Evolutionary conservation across 2,329 filamentous ascomycete species (phyloP), one percentile per base, ranked within the genome.

Genomic region (Aspergillus sp.): DNA sequence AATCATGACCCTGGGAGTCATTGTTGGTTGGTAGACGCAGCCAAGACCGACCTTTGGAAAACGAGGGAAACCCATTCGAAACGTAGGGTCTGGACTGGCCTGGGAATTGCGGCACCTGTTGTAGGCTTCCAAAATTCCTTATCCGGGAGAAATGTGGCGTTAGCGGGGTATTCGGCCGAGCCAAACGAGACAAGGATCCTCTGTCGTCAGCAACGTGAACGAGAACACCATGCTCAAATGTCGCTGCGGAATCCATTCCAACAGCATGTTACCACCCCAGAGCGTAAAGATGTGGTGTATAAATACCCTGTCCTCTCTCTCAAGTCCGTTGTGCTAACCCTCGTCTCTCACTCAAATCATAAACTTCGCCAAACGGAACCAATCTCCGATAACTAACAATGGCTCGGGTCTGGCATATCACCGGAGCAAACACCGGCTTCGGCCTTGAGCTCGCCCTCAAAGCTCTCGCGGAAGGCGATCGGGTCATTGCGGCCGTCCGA

Each of bases 361-460:
- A 22, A 25, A 25, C 22, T 30, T n/a, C 50, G 4, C 9, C 17
- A n/a, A 45, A 25, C 23, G 30, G 15, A 5, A 46, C 23, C 9
- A 54, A 41, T 15, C 34, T 15, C 34, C 11, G 11, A 41, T 41
- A 8, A 3, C 15, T 38, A 41, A 15, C 11, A 25, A 54, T 54
- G 52, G 13, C 45, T 2, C 28, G 46, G 28, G 57, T 54, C 22
- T 54, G 52, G 43, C 50, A 60, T 17, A 60, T 49, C 50, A 60
- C 19, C 3, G 50, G 51, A 17, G 51, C 43, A 28, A 60, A 49
- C 57, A 60, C 34, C 9, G 57, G 51, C 22, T 43, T 60, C 17
- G 31, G 57, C 31, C 55, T 58, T 6, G 55, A 58, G 47, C 47
- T 58, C 7, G 48, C 55, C 4, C 38, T 58, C 34, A 58, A 58